These are phyloP conservation scores for Cytospora paraplurivora DNA, from an alignment of 2,329 filamentous ascomycete species.

Conservation along the genomic window DNA sequence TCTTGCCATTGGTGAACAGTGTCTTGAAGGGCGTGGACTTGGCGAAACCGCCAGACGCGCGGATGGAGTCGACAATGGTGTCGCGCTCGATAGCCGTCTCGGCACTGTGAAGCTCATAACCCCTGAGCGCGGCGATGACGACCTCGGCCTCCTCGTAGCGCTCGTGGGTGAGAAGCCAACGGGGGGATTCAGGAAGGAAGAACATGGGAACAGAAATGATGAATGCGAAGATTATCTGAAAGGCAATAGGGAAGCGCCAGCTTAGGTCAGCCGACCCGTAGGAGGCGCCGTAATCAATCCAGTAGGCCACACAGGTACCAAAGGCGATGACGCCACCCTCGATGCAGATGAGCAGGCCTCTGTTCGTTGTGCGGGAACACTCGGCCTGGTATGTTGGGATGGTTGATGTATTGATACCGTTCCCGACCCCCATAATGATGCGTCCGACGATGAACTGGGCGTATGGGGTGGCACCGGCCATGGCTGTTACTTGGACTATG, in stretches of 20 bases:
- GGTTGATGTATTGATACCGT: slow-evolving; percentile 52
- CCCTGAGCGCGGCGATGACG: slow-evolving; percentile 42
- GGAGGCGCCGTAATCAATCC: slow-evolving; percentile 52
- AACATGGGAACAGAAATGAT: slow-evolving; percentile 40
- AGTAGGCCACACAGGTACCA: slow-evolving; percentile 44
- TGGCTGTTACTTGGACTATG: slow-evolving; percentile 54
- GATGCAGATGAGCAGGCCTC: slow-evolving; percentile 47
- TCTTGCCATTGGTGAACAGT: slow-evolving; percentile 63
- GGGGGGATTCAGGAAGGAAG: slow-evolving; percentile 44
- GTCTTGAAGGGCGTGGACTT: slow-evolving; percentile 53
- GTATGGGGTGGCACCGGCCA: slow-evolving; percentile 35
- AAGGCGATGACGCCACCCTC: slow-evolving; percentile 51
- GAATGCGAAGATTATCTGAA: slow-evolving; percentile 41
- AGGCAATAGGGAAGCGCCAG: slow-evolving; percentile 59
- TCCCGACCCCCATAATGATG: slow-evolving; percentile 55
- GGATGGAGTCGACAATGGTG: slow-evolving; percentile 64
- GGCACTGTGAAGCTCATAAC: slow-evolving; percentile 51
- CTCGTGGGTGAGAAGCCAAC: slow-evolving; percentile 44
- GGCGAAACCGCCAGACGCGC: slow-evolving; percentile 51
- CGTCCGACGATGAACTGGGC: slow-evolving; percentile 52
- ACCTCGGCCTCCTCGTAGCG: slow-evolving; percentile 40
- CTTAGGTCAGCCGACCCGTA: slow-evolving; percentile 46
- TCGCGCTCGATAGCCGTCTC: slow-evolving; percentile 62
- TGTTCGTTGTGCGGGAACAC: slow-evolving; percentile 46
- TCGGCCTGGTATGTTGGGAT: slow-evolving; percentile 53